phyloP scores from a whole-genome alignment of 768 basidiomycete species.

The Tephrocybe sp. region DNA sequence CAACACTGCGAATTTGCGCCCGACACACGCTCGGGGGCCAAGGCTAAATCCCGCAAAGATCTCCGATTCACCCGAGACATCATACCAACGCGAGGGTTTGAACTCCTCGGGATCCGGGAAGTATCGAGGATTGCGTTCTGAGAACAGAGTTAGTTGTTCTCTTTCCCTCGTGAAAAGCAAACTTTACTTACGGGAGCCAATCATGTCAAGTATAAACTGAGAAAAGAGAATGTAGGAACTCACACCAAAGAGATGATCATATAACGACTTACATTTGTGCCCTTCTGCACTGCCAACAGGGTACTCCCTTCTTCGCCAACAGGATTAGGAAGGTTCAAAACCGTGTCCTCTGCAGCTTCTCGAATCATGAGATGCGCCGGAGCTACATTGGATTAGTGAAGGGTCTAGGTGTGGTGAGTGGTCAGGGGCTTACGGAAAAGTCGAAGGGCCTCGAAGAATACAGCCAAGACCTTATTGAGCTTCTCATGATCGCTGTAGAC shows the following conservation, averaged over 20 bases:
- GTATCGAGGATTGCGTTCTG: conserved; percentile 49
- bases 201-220: conserved; percentile 41
- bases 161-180: not conserved
- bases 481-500: conserved; percentile 35
- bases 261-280: conserved; percentile 13
- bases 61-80: conserved; percentile 35
- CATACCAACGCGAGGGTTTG: conserved; percentile 50
- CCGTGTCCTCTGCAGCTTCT: conserved; percentile 38
- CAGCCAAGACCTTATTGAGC: conserved; percentile 38
- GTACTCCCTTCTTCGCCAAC: conserved; percentile 34
- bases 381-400: conserved; percentile 22
- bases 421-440: conserved; percentile 33
- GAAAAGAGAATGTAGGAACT: conserved; percentile 1
- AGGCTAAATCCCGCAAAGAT: conserved; percentile 43
- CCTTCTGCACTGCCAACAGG: conserved; percentile 34
- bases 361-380: conserved; percentile 37
- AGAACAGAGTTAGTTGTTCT: not conserved
- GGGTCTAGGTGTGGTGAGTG: not conserved
- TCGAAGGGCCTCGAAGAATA: conserved; percentile 41
- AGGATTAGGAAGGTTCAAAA: conserved; percentile 38
- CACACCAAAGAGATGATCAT: not conserved
- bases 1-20: conserved; percentile 49
- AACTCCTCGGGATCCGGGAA: conserved; percentile 43
- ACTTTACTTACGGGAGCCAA: conserved; percentile 41
- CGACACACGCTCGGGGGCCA: conserved; percentile 51